Evolutionary conservation across 2,329 filamentous ascomycete species (phyloP).

Genomic region (Calonectria pseudoreteaudii): DNA sequence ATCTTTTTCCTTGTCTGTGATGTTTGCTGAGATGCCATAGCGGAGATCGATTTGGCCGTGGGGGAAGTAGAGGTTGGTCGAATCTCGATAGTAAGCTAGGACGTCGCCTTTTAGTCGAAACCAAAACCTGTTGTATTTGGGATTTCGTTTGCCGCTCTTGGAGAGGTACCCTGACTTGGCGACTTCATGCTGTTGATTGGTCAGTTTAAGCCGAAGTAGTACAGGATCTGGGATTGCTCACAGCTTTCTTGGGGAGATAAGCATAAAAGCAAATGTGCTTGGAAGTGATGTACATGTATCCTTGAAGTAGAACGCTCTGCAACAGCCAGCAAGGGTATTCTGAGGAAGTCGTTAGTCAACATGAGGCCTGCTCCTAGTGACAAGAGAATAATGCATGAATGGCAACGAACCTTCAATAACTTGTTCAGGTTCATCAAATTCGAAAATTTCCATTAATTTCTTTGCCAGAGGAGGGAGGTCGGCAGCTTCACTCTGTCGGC

Average conservation of each 20-base stretch:
- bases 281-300: conserved; percentile 94
- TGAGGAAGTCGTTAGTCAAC: conserved; percentile 44
- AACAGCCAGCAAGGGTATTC: conserved; percentile 96
- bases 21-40: conserved; percentile 87
- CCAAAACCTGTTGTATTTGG: conserved; percentile 91
- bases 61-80: conserved; percentile 90
- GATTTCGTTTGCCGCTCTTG: conserved; percentile 90
- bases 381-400: neutral
- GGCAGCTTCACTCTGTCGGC: conserved; percentile 47
- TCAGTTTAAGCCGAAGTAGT: conserved; percentile 26
- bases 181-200: conserved; percentile 68
- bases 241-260: conserved; percentile 93
- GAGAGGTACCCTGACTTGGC: conserved; percentile 89
- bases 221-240: conserved; percentile 54
- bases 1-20: conserved; percentile 83
- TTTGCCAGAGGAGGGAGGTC: conserved; percentile 72
- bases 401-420: conserved; percentile 78
- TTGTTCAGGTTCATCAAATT: conserved; percentile 83
- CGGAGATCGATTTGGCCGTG: conserved; percentile 91
- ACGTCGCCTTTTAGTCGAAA: conserved; percentile 93
- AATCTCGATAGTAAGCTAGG: conserved; percentile 87
- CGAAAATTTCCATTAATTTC: conserved; percentile 85
- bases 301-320: conserved; percentile 91
- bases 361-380: conserved; percentile 15
- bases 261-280: conserved; percentile 97